Evolutionary conservation across 2,329 filamentous ascomycete genomes (phyloP).

Genomic region (Epichloe hybrida): DNA sequence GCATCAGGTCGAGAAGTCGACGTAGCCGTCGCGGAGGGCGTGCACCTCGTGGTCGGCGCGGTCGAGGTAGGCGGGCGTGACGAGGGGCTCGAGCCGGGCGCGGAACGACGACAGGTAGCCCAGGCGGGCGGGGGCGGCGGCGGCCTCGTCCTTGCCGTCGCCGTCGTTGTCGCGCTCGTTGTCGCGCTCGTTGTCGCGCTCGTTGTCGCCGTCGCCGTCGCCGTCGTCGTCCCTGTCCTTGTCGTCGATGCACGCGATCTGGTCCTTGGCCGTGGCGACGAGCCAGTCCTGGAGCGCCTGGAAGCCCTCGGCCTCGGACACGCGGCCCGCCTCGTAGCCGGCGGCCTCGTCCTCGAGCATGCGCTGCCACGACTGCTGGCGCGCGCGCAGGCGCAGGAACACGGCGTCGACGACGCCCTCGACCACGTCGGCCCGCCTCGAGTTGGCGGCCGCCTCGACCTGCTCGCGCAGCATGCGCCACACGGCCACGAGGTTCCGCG

Average conservation of each 20-base stretch:
- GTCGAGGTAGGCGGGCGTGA: constrained; percentile 68
- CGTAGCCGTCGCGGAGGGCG: constrained; percentile 73
- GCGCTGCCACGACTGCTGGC: constrained; percentile 76
- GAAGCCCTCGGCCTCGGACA: constrained; percentile 48
- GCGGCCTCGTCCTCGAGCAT: constrained; percentile 76
- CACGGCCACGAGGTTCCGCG: constrained; percentile 81
- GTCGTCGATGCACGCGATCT: constrained; percentile 96
- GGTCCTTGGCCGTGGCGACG: constrained; percentile 91
- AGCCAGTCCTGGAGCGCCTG: constrained; percentile 91
- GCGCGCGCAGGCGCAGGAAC: constrained; percentile 70
- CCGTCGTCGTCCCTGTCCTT: constrained; percentile 22
- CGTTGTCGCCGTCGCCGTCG: no score
- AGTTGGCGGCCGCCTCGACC: constrained; percentile 70
- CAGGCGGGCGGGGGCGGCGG: constrained; percentile 37
- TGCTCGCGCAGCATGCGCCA: constrained; percentile 98
- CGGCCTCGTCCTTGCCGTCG: constrained; percentile 56
- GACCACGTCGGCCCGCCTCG: constrained; percentile 75
- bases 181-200: no score
- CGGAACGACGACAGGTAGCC: constrained; percentile 82
- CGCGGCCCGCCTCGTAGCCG: constrained; percentile 50
- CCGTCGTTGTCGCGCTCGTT: no score
- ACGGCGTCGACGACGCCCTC: constrained; percentile 95
- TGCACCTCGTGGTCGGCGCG: constrained; percentile 61
- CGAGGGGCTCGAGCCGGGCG: constrained; percentile 60
- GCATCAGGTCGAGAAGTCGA: constrained; percentile 89